Evolutionary conservation across 371 early-diverging fungal genomes (phyloP), one percentile per base, ranked within the genome.

Genomic region (Haplosporangium sp.): DNA sequence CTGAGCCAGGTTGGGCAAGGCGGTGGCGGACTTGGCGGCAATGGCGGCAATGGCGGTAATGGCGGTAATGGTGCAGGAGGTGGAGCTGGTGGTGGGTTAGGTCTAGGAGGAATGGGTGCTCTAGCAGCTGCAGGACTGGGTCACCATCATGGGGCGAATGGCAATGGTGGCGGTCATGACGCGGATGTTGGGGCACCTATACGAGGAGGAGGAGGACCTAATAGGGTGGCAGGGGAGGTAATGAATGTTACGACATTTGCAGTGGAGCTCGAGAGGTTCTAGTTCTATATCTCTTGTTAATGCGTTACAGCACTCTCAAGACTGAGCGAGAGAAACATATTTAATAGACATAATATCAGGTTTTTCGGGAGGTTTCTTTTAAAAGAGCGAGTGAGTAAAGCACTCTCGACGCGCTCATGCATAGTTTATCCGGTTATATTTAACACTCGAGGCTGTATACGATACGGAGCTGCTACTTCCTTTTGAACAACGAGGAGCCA

Each of bases 221-320:
- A 57, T 48, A 52, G 72, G 6, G 64, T 65, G 16, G 62, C 71
- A 2, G 79, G 68, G 0, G 79, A 77, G 37, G 72, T 77, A 23
- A 72, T 77, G 79, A 77, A 77, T 47, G 79, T 77, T 10, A 77
- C 79, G 36, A 68, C 79, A 6, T 77, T 77, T 59, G 72, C 79
- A 1, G 65, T 62, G 1, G 79, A 77, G 18, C 59, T 77, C 4
- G 79, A 77, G 55, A 63, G 79, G 16, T 77, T 64, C 23, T 77
- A n/a, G n/a, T n/a, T n/a, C n/a, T n/a, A n/a, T n/a, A n/a, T n/a
- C n/a, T n/a, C n/a, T n/a, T n/a, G n/a, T n/a, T n/a, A n/a, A n/a
- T n/a, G n/a, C n/a, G n/a, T n/a, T n/a, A n/a, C n/a, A n/a, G n/a
- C n/a, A n/a, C n/a, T n/a, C n/a, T n/a, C n/a, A n/a, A n/a, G n/a